Evolutionary conservation across 345 rosid genomes (phyloP), one percentile per base, ranked within the genome.

Genomic region (Eucalyptus melliodora): DNA sequence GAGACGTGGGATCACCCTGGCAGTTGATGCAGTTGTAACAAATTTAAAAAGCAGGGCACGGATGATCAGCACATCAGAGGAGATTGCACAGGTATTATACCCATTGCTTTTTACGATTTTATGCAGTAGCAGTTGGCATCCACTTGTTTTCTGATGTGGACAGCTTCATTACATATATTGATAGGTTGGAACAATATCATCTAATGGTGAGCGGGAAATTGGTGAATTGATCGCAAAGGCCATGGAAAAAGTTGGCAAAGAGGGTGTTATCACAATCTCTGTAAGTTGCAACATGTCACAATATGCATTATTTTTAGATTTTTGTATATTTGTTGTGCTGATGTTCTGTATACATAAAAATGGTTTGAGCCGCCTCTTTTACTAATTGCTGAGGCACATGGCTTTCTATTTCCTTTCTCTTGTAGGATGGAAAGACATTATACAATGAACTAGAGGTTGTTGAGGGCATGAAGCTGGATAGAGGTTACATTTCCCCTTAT

Each of bases 191-290:
- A 98, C 99, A 44, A 97, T 97, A 88, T 98, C 99, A 40, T 95
- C 99, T 65, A 98, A 98, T 93, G 99, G 99, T 24, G 99, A 98
- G 89, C 95, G 98, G 69, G 99, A 98, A 92, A 98, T 98, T 87
- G 99, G 99, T 51, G 99, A 98, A 88, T 89, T 98, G 87, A 98
- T 98, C 86, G 99, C 99, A n/a, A 97, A 97, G 89, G 99, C 99
- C 45, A 98, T 98, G 98, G 99, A 98, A 92, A 97, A 96, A 90
- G 99, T 97, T 10, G 99, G 99, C 89, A 98, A 98, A 91, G 99
- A 98, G 93, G 99, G 99, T 91, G 99, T 98, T 17, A 98, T 98
- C 89, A 97, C 98, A 45, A 97, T 98, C 87, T 96, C 95, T 86
- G 99, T 98, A 90, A 94, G 96, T 91, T 16, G 47, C 26, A 24